Evolutionary conservation across 805 yeast genomes (phyloP), one percentile per base, ranked within the genome.

Genomic region (Ogataea trehalophila): DNA sequence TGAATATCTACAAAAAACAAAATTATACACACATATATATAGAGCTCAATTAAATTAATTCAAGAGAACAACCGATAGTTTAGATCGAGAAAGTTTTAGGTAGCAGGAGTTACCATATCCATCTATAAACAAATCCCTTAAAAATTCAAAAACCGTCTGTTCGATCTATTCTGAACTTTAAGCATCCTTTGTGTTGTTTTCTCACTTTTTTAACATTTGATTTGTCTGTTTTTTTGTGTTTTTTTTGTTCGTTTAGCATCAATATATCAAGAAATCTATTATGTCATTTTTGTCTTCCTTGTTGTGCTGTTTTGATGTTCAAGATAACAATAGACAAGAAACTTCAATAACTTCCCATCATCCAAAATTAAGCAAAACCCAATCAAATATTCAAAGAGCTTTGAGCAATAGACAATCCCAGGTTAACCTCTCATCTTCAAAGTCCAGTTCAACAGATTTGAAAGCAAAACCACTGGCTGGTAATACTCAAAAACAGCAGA

Each of bases 221-320:
- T 26, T 26, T 26, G 31, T 26, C 31, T 26, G 8, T 6, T 26
- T 26, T 26, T 26, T 26, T 20, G 20, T 26, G 3, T 26, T 5
- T 26, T 26, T 26, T 26, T 26, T 26, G 31, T 26, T 26, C 31
- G 31, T 16, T 20, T 20, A n/a, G 23, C 39, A 37, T 20, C 23
- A 15, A 37, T 20, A 37, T 26, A 13, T 37, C 22, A 37, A 16
- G 14, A 15, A 36, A n/a, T 31, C 17, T 20, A 42, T 44, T 44
- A 67, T 67, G 72, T 61, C 71, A 39, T 63, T 67, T 54, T 49
- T 66, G 47, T 60, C 69, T 15, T 54, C 63, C 7, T 41, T 68
- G 33, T 54, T 68, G 48, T 68, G 72, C 49, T 68, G 72, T 53
- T 66, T 64, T 57, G 67, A 59, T 47, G 52, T 54, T 37, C 62